These are phyloP conservation scores for Ceratocystis cubensis DNA, from an alignment of 2,329 filamentous ascomycete species.

Conservation along the genomic window DNA sequence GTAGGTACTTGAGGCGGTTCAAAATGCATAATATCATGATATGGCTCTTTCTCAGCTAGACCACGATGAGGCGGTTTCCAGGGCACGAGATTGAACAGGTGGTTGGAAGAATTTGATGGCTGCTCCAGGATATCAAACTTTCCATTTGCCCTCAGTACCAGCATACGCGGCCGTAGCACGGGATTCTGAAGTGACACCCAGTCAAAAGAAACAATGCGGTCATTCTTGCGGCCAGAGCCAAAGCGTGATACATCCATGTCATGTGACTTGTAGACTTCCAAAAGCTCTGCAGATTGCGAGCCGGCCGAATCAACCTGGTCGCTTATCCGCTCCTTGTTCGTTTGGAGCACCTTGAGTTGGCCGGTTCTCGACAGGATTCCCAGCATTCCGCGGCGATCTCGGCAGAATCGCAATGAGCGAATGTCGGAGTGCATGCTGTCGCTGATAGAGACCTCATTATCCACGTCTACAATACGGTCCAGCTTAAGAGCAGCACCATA, in stretches of 20 bases:
- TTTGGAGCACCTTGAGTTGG: constrained; percentile 50
- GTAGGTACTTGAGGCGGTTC: constrained; percentile 41
- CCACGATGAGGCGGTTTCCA: constrained; percentile 49
- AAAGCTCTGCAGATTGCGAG: constrained; percentile 38
- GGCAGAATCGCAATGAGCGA: constrained; percentile 49
- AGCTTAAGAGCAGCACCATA: constrained; percentile 51
- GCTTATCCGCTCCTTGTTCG: constrained; percentile 41
- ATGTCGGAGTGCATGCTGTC: constrained; percentile 50
- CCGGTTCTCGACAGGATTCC: constrained; percentile 51
- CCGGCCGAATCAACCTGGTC: not conserved
- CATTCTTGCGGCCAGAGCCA: constrained; percentile 40
- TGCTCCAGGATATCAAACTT: constrained; percentile 50
- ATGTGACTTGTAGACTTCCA: constrained; percentile 47
- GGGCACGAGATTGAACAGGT: constrained; percentile 47
- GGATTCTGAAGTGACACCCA: constrained; percentile 50
- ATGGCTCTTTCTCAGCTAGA: constrained; percentile 39
- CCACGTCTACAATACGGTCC: constrained; percentile 44
- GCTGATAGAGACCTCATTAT: constrained; percentile 36
- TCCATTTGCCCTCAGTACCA: constrained; percentile 49
- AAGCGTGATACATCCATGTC: constrained; percentile 49
- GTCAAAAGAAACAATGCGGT: constrained; percentile 55
- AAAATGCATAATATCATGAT: constrained; percentile 46
- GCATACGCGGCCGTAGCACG: constrained; percentile 42
- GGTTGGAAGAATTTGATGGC: constrained; percentile 44
- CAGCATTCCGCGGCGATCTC: constrained; percentile 48